A percentile compares a stretch with the other conserved stretches of the same genome.
These are phyloP conservation scores for Spiraea crenata DNA, from an alignment of 331 rosid genomes.

Conservation along the genomic window DNA sequence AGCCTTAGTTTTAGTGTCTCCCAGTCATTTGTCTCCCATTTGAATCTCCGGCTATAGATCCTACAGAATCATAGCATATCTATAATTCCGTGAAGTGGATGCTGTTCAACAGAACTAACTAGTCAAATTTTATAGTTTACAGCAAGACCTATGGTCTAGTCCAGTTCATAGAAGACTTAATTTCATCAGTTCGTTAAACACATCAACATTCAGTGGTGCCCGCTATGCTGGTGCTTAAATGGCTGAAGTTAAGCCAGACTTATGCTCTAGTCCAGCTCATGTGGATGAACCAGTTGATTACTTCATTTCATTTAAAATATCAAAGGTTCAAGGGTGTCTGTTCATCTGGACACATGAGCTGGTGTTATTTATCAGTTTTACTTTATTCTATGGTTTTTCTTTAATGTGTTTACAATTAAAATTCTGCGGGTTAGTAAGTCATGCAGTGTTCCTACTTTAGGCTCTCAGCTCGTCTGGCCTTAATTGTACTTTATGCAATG, in stretches of 20 bases:
- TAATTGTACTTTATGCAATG: conserved; percentile 37
- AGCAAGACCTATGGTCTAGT: background rate
- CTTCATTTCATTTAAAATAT: background rate
- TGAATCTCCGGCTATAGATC: background rate
- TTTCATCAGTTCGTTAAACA: background rate
- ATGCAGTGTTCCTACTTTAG: conserved; percentile 14
- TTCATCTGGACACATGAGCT: background rate
- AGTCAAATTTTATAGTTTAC: background rate
- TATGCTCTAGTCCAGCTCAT: conserved; percentile 4
- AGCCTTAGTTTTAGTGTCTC: background rate
- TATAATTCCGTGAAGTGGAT: background rate
- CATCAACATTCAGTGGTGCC: background rate
- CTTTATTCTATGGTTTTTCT: conserved; percentile 23
- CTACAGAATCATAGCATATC: background rate
- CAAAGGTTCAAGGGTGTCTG: background rate
- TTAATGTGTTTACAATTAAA: background rate
- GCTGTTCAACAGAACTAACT: background rate
- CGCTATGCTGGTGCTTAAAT: no score
- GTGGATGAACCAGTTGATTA: background rate
- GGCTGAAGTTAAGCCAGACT: background rate
- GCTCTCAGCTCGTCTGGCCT: conserved; percentile 28
- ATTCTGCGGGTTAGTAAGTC: conserved; percentile 9
- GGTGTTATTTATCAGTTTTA: conserved; percentile 2
- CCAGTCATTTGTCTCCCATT: background rate
- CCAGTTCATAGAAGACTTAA: background rate